Evolutionary conservation across 1,284 basidiomycete species (phyloP).

Genomic region (Malassezia dermatis): DNA sequence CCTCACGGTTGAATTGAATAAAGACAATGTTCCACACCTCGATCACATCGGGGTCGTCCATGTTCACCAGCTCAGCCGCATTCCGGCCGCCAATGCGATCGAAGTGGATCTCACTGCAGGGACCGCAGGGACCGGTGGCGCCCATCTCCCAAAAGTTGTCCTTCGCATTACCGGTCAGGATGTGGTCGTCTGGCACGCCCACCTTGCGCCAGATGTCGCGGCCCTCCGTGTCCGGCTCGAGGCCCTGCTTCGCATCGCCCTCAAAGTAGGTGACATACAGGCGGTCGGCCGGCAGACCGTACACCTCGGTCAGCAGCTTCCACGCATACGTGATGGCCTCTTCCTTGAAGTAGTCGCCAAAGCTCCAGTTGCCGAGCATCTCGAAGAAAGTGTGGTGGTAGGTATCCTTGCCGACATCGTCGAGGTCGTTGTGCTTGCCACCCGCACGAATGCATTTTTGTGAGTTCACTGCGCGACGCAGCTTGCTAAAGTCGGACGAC

Average conservation of each 20-base stretch:
- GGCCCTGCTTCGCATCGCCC: constrained; percentile 73
- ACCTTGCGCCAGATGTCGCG: constrained; percentile 72
- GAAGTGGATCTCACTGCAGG: constrained; percentile 93
- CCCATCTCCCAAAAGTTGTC: constrained; percentile 99
- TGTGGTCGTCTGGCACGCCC: constrained; percentile 77
- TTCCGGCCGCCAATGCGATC: constrained; percentile 90
- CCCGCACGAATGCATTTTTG: constrained; percentile 98
- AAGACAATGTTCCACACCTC: constrained; percentile 99
- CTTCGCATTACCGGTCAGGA: constrained; percentile 85
- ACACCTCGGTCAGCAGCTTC: constrained; percentile 83
- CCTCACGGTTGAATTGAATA: constrained; percentile 94
- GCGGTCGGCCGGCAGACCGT: constrained; percentile 74
- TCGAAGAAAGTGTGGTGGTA: constrained; percentile 96
- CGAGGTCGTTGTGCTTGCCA: constrained; percentile 96
- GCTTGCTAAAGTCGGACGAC: constrained; percentile 71
- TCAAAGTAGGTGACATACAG: constrained; percentile 98
- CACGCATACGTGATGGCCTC: constrained; percentile 87
- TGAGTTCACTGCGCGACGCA: constrained; percentile 85
- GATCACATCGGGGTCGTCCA: constrained; percentile 87
- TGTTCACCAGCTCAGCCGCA: constrained; percentile 80
- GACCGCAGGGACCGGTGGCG: constrained; percentile 90
- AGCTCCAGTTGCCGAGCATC: constrained; percentile 99
- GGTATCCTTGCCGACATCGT: constrained; percentile 95
- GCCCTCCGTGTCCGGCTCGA: constrained; percentile 76
- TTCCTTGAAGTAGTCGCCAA: constrained; percentile 99